A percentile compares a stretch with the other conserved stretches of the same genome.
Evolutionary conservation across 495 filamentous ascomycete genomes (phyloP).

Genomic region (Venustampulla echinocandica): DNA sequence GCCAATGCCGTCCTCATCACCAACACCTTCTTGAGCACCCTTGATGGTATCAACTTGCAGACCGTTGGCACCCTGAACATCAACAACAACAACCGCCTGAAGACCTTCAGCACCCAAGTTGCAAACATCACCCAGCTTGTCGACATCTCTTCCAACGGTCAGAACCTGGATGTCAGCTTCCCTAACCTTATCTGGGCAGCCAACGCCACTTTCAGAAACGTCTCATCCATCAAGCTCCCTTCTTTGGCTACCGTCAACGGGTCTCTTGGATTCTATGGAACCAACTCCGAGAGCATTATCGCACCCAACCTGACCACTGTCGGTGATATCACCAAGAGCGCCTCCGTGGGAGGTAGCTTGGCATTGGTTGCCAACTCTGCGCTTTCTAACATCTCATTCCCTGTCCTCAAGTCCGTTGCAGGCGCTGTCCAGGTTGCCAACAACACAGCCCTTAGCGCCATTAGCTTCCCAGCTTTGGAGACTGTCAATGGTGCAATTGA

Average conservation of each 20-base stretch:
- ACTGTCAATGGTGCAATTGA: conserved; percentile 79
- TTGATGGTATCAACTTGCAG: conserved; percentile 71
- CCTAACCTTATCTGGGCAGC: conserved; percentile 67
- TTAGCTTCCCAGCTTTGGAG: conserved; percentile 59
- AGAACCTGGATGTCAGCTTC: conserved; percentile 50
- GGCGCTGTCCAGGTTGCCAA: conserved; percentile 79
- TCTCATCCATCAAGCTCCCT: conserved; percentile 62
- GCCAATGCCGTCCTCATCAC: conserved; percentile 61
- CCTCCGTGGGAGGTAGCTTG: conserved; percentile 10
- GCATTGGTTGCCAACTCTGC: conserved; percentile 70
- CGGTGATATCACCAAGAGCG: conserved; percentile 46
- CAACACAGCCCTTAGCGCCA: conserved; percentile 61
- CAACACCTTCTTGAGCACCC: conserved; percentile 68
- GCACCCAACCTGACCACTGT: conserved; percentile 77
- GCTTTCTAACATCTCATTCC: conserved; percentile 70
- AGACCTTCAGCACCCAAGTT: conserved; percentile 62
- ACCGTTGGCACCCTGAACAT: conserved; percentile 56
- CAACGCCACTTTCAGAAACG: conserved; percentile 86
- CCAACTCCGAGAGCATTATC: conserved; percentile 56
- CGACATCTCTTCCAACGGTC: conserved; percentile 57
- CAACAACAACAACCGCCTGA: conserved; percentile 71
- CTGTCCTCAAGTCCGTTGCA: conserved; percentile 54
- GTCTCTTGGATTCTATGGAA: conserved; percentile 76
- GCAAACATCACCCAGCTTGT: conserved; percentile 56
- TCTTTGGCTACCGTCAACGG: conserved; percentile 68